phyloP scores from a whole-genome alignment of 2,329 filamentous ascomycete genomes.

The Penicillium sp. region DNA sequence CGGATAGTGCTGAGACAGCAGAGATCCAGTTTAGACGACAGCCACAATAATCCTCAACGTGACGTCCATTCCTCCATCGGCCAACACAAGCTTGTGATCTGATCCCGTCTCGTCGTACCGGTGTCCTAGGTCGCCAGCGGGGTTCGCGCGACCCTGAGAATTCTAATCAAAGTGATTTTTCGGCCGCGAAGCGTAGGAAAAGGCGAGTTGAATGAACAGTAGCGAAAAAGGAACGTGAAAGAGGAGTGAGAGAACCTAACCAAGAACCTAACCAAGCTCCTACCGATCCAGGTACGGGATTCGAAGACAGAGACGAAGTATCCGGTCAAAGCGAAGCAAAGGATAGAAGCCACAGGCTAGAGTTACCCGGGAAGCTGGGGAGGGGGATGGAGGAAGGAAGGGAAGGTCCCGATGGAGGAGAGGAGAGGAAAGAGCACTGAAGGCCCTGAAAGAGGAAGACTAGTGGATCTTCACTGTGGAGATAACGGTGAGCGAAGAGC shows the following conservation, averaged over 20 bases:
- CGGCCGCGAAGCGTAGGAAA: neutral
- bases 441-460: conserved; percentile 32
- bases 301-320: conserved; percentile 3
- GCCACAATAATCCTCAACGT: conserved; percentile 34
- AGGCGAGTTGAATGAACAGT: neutral
- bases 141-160: conserved; percentile 10
- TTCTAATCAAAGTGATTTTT: neutral
- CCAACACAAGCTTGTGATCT: conserved; percentile 28
- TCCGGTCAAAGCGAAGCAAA: conserved; percentile 12
- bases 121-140: conserved; percentile 7
- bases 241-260: conserved; percentile 11
- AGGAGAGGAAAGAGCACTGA: conserved; percentile 19
- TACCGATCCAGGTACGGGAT: conserved; percentile 7
- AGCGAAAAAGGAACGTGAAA: conserved; percentile 17
- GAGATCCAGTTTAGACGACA: conserved; percentile 33
- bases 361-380: conserved; percentile 17
- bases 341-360: conserved; percentile 18
- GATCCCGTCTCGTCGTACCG: conserved; percentile 19
- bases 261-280: conserved; percentile 5
- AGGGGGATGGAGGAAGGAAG: conserved; percentile 20
- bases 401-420: conserved; percentile 17
- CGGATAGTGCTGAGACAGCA: conserved; percentile 27
- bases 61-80: conserved; percentile 42
- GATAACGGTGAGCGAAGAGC: conserved; percentile 29
- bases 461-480: conserved; percentile 36